A percentile compares a stretch with the other conserved stretches of the same genome.
Evolutionary conservation across 306 rosid genomes (phyloP).

Genomic region (Aeschynomene evenia): DNA sequence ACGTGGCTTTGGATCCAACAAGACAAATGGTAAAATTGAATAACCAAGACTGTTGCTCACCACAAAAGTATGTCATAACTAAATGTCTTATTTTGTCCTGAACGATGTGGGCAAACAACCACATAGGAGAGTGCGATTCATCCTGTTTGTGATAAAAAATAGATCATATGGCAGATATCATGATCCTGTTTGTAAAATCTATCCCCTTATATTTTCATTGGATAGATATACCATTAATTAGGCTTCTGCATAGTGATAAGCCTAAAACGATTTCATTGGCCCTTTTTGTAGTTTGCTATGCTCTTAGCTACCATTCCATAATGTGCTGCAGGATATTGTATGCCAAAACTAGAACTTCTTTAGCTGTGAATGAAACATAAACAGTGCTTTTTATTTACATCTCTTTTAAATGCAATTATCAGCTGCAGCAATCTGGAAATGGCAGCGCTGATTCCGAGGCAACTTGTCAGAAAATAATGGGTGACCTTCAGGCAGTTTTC

Average conservation of each 20-base stretch:
- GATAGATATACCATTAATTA: neutral
- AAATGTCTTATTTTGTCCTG: neutral
- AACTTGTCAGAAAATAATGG: constrained; percentile 54
- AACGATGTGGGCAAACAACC: neutral
- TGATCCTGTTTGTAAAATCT: constrained; percentile 7
- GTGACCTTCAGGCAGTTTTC: constrained; percentile 65
- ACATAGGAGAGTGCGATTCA: neutral
- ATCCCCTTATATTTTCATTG: neutral
- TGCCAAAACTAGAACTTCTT: neutral
- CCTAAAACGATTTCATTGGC: neutral
- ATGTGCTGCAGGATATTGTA: neutral
- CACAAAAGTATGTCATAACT: neutral
- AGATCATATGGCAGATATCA: neutral
- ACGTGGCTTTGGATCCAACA: neutral
- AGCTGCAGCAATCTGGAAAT: constrained; percentile 68
- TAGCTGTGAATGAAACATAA: constrained; percentile 22
- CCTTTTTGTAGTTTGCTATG: neutral
- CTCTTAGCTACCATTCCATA: neutral
- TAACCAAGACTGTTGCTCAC: constrained; percentile 9
- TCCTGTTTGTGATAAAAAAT: neutral
- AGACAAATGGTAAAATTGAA: neutral
- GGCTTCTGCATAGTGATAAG: neutral
- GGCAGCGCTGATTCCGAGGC: constrained; percentile 42
- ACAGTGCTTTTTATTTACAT: constrained; percentile 28
- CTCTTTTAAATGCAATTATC: constrained; percentile 34